These are phyloP conservation scores for Solanum piurae DNA, from an alignment of 257 asterid genomes.

Conservation along the genomic window DNA sequence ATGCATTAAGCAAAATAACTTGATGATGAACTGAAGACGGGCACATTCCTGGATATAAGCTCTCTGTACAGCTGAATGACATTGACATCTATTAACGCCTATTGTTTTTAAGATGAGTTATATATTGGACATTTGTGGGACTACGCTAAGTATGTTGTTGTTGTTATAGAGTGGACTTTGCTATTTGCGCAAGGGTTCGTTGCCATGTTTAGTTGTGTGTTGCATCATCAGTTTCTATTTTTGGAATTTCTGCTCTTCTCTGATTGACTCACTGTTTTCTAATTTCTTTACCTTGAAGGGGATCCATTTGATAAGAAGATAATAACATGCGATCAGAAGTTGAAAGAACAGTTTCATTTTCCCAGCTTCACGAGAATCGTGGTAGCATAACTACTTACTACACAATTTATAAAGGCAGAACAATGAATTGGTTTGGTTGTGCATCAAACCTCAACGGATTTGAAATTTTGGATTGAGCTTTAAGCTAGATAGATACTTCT, in stretches of 20 bases:
- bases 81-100: background rate
- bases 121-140: background rate
- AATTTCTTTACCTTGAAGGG: background rate
- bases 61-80: background rate
- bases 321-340: conserved; percentile 67
- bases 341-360: conserved; percentile 65
- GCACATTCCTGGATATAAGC: background rate
- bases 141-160: background rate
- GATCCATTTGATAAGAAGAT: background rate
- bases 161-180: background rate
- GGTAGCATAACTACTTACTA: conserved; percentile 31
- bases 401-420: conserved; percentile 53
- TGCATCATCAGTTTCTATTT: background rate
- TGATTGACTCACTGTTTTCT: background rate
- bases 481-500: no score
- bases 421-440: conserved; percentile 15
- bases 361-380: no score
- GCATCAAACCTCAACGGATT: no score
- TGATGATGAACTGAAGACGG: background rate
- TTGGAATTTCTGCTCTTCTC: background rate
- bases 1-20: no score
- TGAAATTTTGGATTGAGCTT: no score
- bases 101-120: background rate
- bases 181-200: background rate
- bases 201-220: background rate